A percentile compares a stretch with the other conserved stretches of the same genome.
Conservation (phyloP, 148 eudicot genomes). For the Arbutus unedo region DNA sequence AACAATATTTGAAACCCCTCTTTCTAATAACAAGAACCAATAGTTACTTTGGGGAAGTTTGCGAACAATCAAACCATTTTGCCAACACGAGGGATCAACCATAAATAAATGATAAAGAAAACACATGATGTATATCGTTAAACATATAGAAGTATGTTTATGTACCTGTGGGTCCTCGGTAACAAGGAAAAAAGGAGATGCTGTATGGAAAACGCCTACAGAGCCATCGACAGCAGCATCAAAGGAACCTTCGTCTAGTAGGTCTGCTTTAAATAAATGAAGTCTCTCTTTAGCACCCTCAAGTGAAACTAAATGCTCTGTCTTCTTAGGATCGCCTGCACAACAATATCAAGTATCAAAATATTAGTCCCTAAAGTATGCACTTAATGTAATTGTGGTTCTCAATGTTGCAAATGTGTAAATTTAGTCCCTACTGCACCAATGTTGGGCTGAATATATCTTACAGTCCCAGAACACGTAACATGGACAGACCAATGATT, state of each 20-base stretch:
- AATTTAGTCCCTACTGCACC: neutral
- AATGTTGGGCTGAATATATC: neutral
- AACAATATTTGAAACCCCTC: neutral
- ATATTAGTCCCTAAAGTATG: neutral
- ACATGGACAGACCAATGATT: too few relatives aligned
- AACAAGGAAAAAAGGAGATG: constrained; percentile 9
- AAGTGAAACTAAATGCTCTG: constrained; percentile 21
- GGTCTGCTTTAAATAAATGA: constrained; percentile 22
- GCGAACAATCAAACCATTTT: neutral
- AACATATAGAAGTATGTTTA: neutral
- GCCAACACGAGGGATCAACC: neutral
- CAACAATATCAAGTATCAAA: neutral
- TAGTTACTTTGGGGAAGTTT: neutral
- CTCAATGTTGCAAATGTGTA: neutral
- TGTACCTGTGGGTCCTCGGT: constrained; percentile 9
- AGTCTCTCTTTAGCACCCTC: constrained; percentile 31
- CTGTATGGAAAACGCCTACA: constrained; percentile 9
- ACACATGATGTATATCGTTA: too few relatives aligned
- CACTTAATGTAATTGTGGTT: neutral
- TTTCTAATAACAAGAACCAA: neutral
- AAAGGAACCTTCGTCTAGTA: constrained; percentile 20
- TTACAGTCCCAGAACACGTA: too few relatives aligned
- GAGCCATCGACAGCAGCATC: constrained; percentile 14
- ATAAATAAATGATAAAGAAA: neutral
- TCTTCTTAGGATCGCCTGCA: constrained; percentile 18